Conservation (phyloP, 176 grass and related monocot species). For the Luzula sylvatica region DNA sequence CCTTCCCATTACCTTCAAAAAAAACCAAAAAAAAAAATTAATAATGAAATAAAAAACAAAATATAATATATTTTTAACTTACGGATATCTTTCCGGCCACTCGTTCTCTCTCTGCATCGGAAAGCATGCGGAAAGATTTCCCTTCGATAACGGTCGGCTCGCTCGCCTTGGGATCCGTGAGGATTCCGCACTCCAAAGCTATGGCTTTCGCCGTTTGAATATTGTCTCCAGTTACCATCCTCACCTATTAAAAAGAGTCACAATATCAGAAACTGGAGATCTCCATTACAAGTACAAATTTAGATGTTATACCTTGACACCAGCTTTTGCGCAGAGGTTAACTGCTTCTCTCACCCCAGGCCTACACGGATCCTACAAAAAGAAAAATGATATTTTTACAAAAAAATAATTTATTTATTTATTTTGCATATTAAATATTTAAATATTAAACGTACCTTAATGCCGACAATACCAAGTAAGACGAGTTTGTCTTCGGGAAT, state of each 20-base stretch:
- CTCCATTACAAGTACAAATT: too few species aligned
- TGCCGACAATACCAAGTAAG: slow-evolving; percentile 71
- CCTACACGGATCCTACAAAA: slow-evolving; percentile 85
- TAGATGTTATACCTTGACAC: slow-evolving; percentile 55
- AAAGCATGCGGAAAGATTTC: slow-evolving; percentile 39
- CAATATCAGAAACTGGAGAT: not conserved
- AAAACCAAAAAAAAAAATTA: slow-evolving; percentile 17
- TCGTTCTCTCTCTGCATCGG: slow-evolving; percentile 55
- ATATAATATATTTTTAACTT: slow-evolving; percentile 16
- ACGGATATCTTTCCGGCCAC: slow-evolving; percentile 72
- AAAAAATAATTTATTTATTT: slow-evolving; percentile 3
- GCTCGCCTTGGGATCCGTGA: slow-evolving; percentile 54
- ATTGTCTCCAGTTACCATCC: slow-evolving; percentile 95
- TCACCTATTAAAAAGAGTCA: slow-evolving; percentile 43
- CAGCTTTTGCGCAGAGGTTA: slow-evolving; percentile 46
- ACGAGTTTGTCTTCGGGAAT: slow-evolving; percentile 74
- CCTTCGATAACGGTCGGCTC: slow-evolving; percentile 75
- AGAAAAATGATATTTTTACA: slow-evolving; percentile 4
- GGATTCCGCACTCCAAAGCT: slow-evolving; percentile 91
- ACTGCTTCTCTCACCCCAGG: slow-evolving; percentile 74
- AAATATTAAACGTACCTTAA: slow-evolving; percentile 44
- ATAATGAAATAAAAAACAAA: not conserved
- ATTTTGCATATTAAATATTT: too few species aligned
- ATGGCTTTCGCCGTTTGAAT: slow-evolving; percentile 91
- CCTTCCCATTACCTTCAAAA: slow-evolving; percentile 76